Base-by-base conservation (phyloP, 2,329 filamentous ascomycete genomes). In the Myriosclerotinia curreyana region DNA sequence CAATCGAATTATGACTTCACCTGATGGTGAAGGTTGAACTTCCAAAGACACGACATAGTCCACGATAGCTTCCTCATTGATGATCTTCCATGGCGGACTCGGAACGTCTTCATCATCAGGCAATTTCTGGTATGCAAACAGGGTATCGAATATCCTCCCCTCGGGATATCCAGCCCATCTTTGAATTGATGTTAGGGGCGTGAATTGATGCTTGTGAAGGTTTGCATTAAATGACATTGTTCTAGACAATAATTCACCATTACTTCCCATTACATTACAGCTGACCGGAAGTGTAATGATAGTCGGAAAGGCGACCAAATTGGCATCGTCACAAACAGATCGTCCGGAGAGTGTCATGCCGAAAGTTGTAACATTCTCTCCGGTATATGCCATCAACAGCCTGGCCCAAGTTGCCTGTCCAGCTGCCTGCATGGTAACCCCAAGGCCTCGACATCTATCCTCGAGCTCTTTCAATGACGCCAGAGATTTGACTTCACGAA, bases 31-130 rank as follows among this genome's bases (percentile, higher is more conserved):
- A 0, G 88, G 86, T 65, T 92, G 86, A 42, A 96, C 76, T 74
- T 97, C 93, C 25, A 97, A 78, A 0, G 94, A 96, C 0, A 96
- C 77, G 0, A 88, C 80, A 74, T 94, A 96, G 70, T 96, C 90
- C 2, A 90, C 85, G 1, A 81, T 84, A 7, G 89, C 88, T 59
- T 84, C 79, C 65, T 96, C 92, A 20, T 85, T 78, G 1, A 84
- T 67, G 0, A 90, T 68, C 8, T 78, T 78, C 88, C 90, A 96
- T 0, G 80, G 77, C 4, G 72, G 51, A 5, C 40, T 44, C 44
- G 51, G 51, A 1, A 74, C 64, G 20, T 69, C 60, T 2, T 69
- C 66, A 55, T 44, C 65, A 62, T 44, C 68, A 22, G 60, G 76
- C 69, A 65, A 79, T 68, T 90, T 91, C 72, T 96, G 93, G 71